Evolutionary conservation across 164 flowering plant genomes (phyloP).

Genomic region (Santalum album): DNA sequence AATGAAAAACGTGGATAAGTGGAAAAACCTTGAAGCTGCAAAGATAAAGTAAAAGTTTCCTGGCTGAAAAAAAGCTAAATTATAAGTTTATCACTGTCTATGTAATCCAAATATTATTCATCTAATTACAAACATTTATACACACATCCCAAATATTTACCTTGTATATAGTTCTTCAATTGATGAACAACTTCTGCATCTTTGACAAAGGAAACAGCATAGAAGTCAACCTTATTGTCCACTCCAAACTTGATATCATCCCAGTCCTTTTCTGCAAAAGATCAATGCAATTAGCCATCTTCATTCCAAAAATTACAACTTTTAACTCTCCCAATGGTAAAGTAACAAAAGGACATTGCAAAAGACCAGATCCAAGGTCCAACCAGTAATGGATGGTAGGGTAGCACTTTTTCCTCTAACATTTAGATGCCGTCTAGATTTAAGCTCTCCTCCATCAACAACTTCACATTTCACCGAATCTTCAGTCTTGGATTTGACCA

Average conservation of each 20-base stretch:
- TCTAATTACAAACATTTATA: not conserved
- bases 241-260: conserved; percentile 97
- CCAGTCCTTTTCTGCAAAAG: conserved; percentile 78
- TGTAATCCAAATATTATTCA: too few relatives aligned
- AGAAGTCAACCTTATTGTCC: conserved; percentile 84
- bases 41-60: not conserved
- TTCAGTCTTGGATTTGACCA: conserved; percentile 85
- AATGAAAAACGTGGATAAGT: conserved; percentile 2
- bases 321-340: too few relatives aligned
- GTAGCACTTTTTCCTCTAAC: conserved; percentile 99
- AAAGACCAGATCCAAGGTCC: conserved; percentile 4
- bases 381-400: conserved; percentile 92
- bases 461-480: conserved; percentile 95
- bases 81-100: too few relatives aligned
- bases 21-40: not conserved
- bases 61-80: too few relatives aligned
- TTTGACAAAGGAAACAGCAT: conserved; percentile 96
- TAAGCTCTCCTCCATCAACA: conserved; percentile 96
- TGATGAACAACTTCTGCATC: conserved; percentile 90
- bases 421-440: conserved; percentile 92
- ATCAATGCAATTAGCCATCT: conserved; percentile 8
- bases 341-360: not conserved
- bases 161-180: conserved; percentile 72
- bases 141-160: conserved; percentile 24
- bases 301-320: not conserved